Conservation (phyloP, 2,329 filamentous ascomycete species). For the Fusarium anguioides region DNA sequence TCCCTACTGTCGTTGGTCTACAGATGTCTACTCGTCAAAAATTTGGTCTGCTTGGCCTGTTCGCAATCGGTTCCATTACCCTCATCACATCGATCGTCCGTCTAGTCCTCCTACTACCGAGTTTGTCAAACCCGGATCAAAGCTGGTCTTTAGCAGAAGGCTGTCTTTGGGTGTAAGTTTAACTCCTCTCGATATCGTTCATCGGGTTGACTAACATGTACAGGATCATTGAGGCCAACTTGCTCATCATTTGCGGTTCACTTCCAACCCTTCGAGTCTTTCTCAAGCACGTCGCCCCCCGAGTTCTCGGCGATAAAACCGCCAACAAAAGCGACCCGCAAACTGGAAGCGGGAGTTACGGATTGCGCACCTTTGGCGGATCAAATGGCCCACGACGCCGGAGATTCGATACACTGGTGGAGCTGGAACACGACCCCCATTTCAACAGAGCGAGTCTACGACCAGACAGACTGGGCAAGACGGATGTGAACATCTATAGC, state of each 20-base stretch:
- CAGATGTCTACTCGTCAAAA: conserved; percentile 14
- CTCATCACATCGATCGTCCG: conserved; percentile 14
- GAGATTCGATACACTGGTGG: conserved; percentile 16
- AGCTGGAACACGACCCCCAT: conserved; percentile 6
- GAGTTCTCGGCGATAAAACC: conserved; percentile 12
- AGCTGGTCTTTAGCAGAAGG: conserved; percentile 18
- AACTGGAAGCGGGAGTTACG: not conserved
- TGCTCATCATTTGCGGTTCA: conserved; percentile 10
- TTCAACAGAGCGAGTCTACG: conserved; percentile 2
- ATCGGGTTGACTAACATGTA: accelerated
- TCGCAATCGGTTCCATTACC: conserved; percentile 8
- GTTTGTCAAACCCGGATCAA: conserved; percentile 4
- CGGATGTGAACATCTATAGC: not conserved
- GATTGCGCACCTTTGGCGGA: conserved; percentile 3
- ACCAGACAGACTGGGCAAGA: not conserved
- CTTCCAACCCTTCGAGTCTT: conserved; percentile 13
- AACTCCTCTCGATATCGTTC: accelerated
- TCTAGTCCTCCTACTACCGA: not conserved
- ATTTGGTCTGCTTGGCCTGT: not conserved
- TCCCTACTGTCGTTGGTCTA: not conserved
- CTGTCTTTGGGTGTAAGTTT: conserved; percentile 16
- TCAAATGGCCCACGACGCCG: conserved; percentile 6
- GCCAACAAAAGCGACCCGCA: not conserved
- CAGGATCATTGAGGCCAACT: conserved; percentile 14
- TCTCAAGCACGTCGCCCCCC: conserved; percentile 7